Base-by-base conservation (phyloP, 139 green algal genomes). In the Chlorella sp. region DNA sequence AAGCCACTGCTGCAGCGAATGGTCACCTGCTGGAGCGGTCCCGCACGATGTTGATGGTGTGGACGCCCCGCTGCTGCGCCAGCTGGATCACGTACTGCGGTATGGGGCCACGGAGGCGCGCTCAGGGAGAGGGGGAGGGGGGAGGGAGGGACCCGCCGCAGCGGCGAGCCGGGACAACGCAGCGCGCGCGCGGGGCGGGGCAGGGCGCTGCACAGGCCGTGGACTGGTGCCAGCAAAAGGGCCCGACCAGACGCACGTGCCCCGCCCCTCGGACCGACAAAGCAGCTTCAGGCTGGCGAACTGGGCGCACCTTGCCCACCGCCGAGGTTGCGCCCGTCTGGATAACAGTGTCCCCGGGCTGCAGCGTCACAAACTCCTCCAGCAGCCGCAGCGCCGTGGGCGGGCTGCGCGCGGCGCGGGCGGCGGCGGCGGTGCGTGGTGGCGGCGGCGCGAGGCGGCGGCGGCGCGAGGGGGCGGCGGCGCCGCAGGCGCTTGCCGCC, bases 271-370 rank as follows among this genome's bases (percentile, higher is more conserved):
- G n/a, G n/a, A n/a, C n/a, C n/a, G n/a, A 64, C 27, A 45, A 15
- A 62, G 45, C 5, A 29, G 50, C 36, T 74, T 33, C 64, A 11
- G 8, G 64, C n/a, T 62, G 21, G n/a, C 5, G 27, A 36, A n/a
- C 40, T 8, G 21, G 8, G 8, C 76, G 0, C 77, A 93, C 89
- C 86, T 91, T 84, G 1, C 93, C 94, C 9, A 97, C 94, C 17
- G 85, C 81, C 69, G 89, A 95, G 62, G 87, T 97, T 23, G 87
- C 94, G 0, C 91, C 94, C 71, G 96, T 98, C 75, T 98, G 94
- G n/a, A 97, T 79, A 8, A 98, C 79, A 1, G 93, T 88, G 73
- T 97, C 93, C 8, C 94, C 94, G 6, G 67, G 50, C 27, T 85
- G 8, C 71, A 98, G 87, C 7, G 87, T n/a, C 38, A 93, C 87